Evolutionary conservation across 768 basidiomycete species (phyloP).

Genomic region (Termitomyces sp.): DNA sequence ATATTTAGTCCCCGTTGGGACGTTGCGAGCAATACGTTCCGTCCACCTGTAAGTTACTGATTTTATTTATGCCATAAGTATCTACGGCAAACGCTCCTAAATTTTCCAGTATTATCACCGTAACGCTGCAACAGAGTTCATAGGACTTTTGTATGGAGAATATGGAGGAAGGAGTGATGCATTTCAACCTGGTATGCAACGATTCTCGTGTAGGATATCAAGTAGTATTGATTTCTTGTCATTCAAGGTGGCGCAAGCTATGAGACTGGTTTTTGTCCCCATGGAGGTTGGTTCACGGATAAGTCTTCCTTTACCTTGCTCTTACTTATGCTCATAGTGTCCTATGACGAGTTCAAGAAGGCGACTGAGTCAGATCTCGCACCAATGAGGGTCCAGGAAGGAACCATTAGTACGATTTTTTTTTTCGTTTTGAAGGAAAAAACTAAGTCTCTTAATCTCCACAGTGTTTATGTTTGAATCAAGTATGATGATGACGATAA

Average conservation of each 20-base stretch:
- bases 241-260: conserved; percentile 47
- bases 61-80: background rate
- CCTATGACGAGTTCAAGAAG: conserved; percentile 55
- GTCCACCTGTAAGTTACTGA: conserved; percentile 41
- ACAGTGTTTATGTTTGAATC: conserved; percentile 62
- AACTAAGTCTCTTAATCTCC: background rate
- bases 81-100: background rate
- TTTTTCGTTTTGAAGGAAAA: background rate
- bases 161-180: conserved; percentile 60
- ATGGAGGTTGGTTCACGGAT: conserved; percentile 39
- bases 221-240: background rate
- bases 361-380: conserved; percentile 45
- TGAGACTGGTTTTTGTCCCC: conserved; percentile 60
- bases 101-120: conserved; percentile 52
- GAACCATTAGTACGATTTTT: conserved; percentile 39
- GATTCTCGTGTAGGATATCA: too few species aligned
- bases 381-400: conserved; percentile 47
- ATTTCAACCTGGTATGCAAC: conserved; percentile 45
- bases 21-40: conserved; percentile 51
- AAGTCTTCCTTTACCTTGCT: background rate
- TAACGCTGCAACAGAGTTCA: conserved; percentile 57
- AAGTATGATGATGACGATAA: conserved; percentile 55
- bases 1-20: conserved; percentile 65
- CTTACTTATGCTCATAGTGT: conserved; percentile 27
- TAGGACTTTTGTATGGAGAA: conserved; percentile 58